phyloP scores from a whole-genome alignment of 2,329 filamentous ascomycete species.

The Thielaviopsis punctulata region DNA sequence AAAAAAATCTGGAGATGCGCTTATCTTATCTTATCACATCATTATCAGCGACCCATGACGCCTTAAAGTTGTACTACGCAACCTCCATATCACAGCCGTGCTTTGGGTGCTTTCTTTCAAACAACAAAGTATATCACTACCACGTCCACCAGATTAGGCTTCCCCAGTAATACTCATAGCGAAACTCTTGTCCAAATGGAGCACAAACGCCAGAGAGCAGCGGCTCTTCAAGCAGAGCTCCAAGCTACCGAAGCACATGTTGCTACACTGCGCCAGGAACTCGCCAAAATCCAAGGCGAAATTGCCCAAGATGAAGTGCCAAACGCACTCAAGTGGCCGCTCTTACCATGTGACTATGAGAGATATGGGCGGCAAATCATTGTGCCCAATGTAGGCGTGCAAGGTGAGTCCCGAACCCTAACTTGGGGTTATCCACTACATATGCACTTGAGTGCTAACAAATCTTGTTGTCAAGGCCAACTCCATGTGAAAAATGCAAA shows the following conservation, averaged over 20 bases:
- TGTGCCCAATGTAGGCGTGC: conserved; percentile 60
- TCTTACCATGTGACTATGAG: conserved; percentile 57
- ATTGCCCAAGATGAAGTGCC: neutral
- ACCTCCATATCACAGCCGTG: too few relatives aligned
- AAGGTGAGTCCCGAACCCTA: conserved; percentile 32
- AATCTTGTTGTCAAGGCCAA: conserved; percentile 40
- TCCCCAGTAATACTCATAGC: neutral
- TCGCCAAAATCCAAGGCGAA: neutral
- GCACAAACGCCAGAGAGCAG: neutral
- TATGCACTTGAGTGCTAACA: neutral
- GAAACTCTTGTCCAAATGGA: neutral
- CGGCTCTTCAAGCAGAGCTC: neutral
- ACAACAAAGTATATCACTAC: too few relatives aligned
- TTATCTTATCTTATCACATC: neutral
- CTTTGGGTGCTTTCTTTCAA: too few relatives aligned
- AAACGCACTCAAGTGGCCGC: conserved; percentile 43
- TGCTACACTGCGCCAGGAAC: neutral
- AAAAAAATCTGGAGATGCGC: neutral
- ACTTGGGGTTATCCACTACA: neutral
- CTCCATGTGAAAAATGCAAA: conserved; percentile 49
- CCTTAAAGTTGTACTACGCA: neutral
- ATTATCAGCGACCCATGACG: neutral
- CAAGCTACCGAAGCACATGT: neutral
- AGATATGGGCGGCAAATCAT: conserved; percentile 87
- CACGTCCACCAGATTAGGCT: neutral